Evolutionary conservation across 805 yeast species (phyloP).

Genomic region (Ogataea naganishii): DNA sequence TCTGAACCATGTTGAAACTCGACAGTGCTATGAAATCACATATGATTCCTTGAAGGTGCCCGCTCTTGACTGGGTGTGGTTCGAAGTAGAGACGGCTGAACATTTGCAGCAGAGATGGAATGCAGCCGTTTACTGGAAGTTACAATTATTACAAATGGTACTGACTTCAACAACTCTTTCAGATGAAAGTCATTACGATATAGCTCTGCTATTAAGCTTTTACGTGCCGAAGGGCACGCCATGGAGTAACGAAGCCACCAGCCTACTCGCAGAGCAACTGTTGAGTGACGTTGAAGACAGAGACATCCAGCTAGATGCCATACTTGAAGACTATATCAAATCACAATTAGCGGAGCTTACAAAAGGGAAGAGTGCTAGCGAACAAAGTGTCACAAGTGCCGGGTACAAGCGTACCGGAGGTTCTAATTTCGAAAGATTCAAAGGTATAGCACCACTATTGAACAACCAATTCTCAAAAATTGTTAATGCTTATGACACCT

Average conservation of each 20-base stretch:
- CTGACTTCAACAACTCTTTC: not conserved
- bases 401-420: conserved; percentile 1
- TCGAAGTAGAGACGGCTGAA: not conserved
- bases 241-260: not conserved
- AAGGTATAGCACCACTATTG: conserved; percentile 11
- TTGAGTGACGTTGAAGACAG: not conserved
- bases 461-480: conserved; percentile 8
- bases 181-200: not conserved
- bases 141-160: not conserved
- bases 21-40: no score
- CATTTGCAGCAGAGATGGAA: not conserved
- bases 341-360: not conserved
- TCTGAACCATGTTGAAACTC: no score
- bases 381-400: not conserved
- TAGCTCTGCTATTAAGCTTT: not conserved
- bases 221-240: not conserved
- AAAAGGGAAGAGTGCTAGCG: not conserved
- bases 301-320: no score
- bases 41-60: no score
- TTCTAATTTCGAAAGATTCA: conserved; percentile 2
- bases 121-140: not conserved
- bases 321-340: not conserved
- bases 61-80: conserved; percentile 1
- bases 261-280: not conserved
- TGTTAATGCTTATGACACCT: conserved; percentile 11